These are phyloP conservation scores for Adansonia gregorii DNA, from an alignment of 441 rosid species.

Conservation along the genomic window DNA sequence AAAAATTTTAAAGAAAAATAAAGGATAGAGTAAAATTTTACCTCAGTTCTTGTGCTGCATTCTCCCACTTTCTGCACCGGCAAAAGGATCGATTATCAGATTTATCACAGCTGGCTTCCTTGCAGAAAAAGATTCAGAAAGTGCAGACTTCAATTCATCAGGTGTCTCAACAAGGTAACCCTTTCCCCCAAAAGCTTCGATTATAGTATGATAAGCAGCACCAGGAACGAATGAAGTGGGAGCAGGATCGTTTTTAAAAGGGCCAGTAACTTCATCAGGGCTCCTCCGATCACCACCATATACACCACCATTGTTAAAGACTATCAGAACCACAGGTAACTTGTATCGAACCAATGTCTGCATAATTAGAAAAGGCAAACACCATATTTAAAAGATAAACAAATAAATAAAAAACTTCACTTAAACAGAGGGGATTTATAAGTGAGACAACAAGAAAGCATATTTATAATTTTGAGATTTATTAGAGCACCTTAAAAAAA, in stretches of 20 bases:
- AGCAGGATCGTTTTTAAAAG: conserved; percentile 88
- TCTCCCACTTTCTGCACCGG: conserved; percentile 95
- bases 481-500: neutral
- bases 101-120: conserved; percentile 81
- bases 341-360: conserved; percentile 90
- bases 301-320: conserved; percentile 92
- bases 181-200: conserved; percentile 92
- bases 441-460: neutral
- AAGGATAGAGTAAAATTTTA: neutral
- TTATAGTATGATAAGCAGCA: conserved; percentile 74
- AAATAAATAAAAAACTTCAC: neutral
- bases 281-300: conserved; percentile 90
- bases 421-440: neutral
- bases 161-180: conserved; percentile 88
- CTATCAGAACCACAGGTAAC: conserved; percentile 84
- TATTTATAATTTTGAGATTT: neutral
- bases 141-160: conserved; percentile 74
- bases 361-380: conserved; percentile 25
- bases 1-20: neutral
- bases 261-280: conserved; percentile 78
- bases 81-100: conserved; percentile 78
- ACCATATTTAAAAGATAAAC: neutral
- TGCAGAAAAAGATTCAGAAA: conserved; percentile 69
- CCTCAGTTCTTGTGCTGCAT: conserved; percentile 88
- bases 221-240: conserved; percentile 91